A percentile compares a stretch with the other conserved stretches of the same genome.
phyloP scores from a whole-genome alignment of 164 flowering plant genomes.

The Paratinospora sagittata region DNA sequence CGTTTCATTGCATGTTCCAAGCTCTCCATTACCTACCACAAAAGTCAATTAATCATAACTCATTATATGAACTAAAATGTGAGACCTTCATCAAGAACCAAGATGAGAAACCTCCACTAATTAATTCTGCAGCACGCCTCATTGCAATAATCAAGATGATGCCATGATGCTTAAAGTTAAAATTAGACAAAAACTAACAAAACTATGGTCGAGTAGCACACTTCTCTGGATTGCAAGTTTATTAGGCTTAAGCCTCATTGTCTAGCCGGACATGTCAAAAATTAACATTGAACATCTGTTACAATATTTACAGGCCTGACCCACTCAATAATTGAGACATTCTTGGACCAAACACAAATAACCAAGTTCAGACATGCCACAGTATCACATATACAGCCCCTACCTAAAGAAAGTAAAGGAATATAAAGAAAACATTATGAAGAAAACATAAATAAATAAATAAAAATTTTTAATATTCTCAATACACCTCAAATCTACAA shows the following conservation, averaged over 20 bases:
- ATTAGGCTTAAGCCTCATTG: not conserved
- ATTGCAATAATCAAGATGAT: not conserved
- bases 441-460: not conserved
- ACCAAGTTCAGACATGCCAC: not conserved
- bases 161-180: not conserved
- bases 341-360: not conserved
- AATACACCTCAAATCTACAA: not conserved
- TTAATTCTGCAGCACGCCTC: not conserved
- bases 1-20: conserved; percentile 98
- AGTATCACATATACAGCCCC: not conserved
- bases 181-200: no score
- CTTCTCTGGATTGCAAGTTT: not conserved
- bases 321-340: not conserved
- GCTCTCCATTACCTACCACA: conserved; percentile 83
- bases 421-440: not conserved
- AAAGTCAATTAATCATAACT: not conserved
- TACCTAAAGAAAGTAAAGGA: not conserved
- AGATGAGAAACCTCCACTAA: not conserved
- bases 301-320: not conserved
- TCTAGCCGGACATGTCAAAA: not conserved
- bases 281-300: not conserved
- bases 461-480: not conserved
- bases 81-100: not conserved
- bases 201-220: no score
- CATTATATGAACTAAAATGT: not conserved